Base-by-base conservation (phyloP, 768 basidiomycete species). In the Pleurotus cornucopiae region DNA sequence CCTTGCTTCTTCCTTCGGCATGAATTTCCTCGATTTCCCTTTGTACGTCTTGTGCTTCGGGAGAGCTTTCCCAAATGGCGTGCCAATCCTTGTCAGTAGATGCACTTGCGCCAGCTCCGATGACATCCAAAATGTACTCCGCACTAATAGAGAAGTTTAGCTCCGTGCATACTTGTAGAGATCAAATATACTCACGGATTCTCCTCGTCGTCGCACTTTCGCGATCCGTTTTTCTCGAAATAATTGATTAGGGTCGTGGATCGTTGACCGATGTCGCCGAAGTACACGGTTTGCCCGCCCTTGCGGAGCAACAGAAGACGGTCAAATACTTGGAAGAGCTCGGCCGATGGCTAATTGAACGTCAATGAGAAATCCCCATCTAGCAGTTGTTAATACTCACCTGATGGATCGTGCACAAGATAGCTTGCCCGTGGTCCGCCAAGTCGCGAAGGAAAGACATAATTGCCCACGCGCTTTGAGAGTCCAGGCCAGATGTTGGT, bases 401-500 rank as follows among this genome's bases (percentile, higher is more conserved):
- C 66, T 73, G 78, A 58, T 79, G 79, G 46, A 81, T 79, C 4
- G 90, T 95, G 85, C 92, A 94, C n/a, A 95, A 73, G 61, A 95
- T 93, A 30, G 91, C 88, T 65, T 93, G 92, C 1, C 93, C 93
- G 58, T 80, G 82, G 57, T 88, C 80, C 6, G 91, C 90, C 26
- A 94, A 81, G 46, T 84, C 79, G 7, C 86, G 77, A 44, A 94
- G 73, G 73, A 94, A 91, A 2, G 76, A 71, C 53, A 91, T 73
- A 59, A 93, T 91, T 4, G 85, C 85, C 89, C 90, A 91, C 2
- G 91, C 91, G 54, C 85, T 88, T 68, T 92, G 90, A 2, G 90
- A 91, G 66, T 93, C 91, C 13, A 94, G 75, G 34, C 92, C 91
- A 21, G 89, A 86, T 2, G 93, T 95, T 0, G 94, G 94, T 67